Base-by-base conservation (phyloP, 2,329 filamentous ascomycete species). In the Tolypocladium sp. region DNA sequence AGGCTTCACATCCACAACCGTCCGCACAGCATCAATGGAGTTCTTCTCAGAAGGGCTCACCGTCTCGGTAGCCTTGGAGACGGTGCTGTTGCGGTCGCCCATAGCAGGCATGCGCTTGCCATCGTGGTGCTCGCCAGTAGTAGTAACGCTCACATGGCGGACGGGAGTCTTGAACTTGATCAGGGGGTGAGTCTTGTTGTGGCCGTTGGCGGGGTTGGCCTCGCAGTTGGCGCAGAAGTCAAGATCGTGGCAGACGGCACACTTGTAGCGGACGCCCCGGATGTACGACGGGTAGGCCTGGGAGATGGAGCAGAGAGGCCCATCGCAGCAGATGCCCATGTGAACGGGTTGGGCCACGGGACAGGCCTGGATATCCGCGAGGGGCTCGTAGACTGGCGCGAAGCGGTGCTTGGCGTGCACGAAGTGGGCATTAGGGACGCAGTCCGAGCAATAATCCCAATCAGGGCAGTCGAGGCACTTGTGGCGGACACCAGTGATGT, bases 401-500 rank as follows among this genome's bases (percentile, higher is more conserved):
- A 99, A 97, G 65, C 92, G 89, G 74, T 99, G 94, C 59, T 83
- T 81, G 22, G 90, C 85, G 72, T 99, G 95, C 56, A 82, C 85
- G 67, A 85, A 81, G 61, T 76, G 74, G 52, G 90, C 88, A 64
- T 81, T 84, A 66, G 80, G 76, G 60, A 91, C 74, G 74, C 95
- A 99, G 10, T 84, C 79, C 30, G 82, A 81, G 79, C 94, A 99
- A 77, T 90, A 97, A 70, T 99, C 94, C 89, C 91, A 99, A 74
- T 99, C 94, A 51, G 95, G 94, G 79, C 94, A 99, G 71, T 91
- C 88, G 64, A 97, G 81, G 73, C 94, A 99, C 82, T 99, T 99
- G 83, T 97, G 89, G 66, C 94, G 93, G 59, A 96, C 82, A 66
- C 94, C 95, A 66, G 82, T 81, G 68, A 99, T 94, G 72, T 85